These are phyloP conservation scores for Penicillium sp. DNA, from an alignment of 2,329 filamentous ascomycete genomes.

Conservation along the genomic window DNA sequence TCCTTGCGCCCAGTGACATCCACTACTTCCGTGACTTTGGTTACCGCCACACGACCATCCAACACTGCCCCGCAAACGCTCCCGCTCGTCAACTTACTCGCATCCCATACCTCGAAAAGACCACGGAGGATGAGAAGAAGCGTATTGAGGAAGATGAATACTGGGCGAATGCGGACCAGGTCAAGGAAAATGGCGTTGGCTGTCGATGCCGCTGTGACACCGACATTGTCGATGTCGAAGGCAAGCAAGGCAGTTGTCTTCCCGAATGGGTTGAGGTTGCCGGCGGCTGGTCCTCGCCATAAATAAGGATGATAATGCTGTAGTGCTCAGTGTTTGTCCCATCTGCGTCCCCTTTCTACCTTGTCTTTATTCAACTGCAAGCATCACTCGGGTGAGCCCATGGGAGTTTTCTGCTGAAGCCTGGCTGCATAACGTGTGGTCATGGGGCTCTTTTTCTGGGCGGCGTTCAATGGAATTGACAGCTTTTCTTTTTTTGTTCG, in stretches of 20 bases:
- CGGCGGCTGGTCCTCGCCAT: conserved; percentile 79
- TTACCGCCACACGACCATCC: conserved; percentile 97
- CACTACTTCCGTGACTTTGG: conserved; percentile 99
- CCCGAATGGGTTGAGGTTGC: conserved; percentile 97
- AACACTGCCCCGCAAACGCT: conserved; percentile 96
- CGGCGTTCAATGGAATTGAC: conserved; percentile 43
- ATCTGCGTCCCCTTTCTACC: conserved; percentile 30
- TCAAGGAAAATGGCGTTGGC: conserved; percentile 93
- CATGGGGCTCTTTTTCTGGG: conserved; percentile 34
- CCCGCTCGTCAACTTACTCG: conserved; percentile 82
- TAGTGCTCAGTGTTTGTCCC: conserved; percentile 22
- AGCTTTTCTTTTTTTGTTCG: conserved; percentile 30
- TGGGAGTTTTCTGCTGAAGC: conserved; percentile 35
- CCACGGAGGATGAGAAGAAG: conserved; percentile 77
- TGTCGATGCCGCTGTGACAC: conserved; percentile 97
- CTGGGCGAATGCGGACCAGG: conserved; percentile 84
- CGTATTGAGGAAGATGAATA: conserved; percentile 92
- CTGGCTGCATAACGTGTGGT: conserved; percentile 35
- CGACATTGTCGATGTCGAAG: conserved; percentile 95
- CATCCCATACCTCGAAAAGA: conserved; percentile 77
- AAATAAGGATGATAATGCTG: conserved; percentile 20
- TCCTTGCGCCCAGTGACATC: conserved; percentile 78
- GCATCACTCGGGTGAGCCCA: conserved; percentile 34
- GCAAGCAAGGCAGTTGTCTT: conserved; percentile 93
- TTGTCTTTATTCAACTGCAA: conserved; percentile 35